Base-by-base conservation (phyloP, 2,329 filamentous ascomycete species). In the Aspergillus sp. region DNA sequence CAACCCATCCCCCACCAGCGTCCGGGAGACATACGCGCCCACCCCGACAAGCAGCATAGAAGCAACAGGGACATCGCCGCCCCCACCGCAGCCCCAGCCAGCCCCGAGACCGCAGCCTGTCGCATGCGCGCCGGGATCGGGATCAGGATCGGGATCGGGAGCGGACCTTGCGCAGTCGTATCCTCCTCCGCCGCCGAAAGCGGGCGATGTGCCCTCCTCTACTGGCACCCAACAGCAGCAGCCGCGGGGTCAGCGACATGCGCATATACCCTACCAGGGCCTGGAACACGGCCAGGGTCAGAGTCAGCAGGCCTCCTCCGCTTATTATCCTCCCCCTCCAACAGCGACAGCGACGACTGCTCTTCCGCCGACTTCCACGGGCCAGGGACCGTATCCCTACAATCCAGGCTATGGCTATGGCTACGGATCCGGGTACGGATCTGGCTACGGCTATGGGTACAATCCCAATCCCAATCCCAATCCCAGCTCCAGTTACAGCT, bases 81-180 rank as follows among this genome's bases (percentile, higher is more conserved):
- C 58, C 2, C 60, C 64, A 14, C 61, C 62, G 27, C 53, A 59
- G 4, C 61, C 63, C 5, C 59, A 60, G 41, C 53, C 63, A 17
- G 62, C 60, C 13, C 52, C 48, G 16, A 41, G 35, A 6, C 47
- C 42, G 24, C 7, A 26, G 5, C 24, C 24, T 28, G 5, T 16
- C 16, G 26, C n/a, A 15, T 13, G 14, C 5, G 13, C n/a, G 8
- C 26, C 10, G 14, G 26, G 5, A 8, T 15, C 15, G 1, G 26
- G 14, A 4, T 28, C 3, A 5, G 26, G 26, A 4, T 15, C 15
- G 5, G 26, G 7, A 28, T 15, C 10, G 11, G 13, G 5, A 4
- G 13, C 15, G 16, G 26, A 15, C 5, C 26, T 10, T 3, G 25
- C 16, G n/a, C 3, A 11, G 48, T 48, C 58, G 50, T 8, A 29